phyloP scores from a whole-genome alignment of 768 basidiomycete species.

The Rhodotorula graminis region DNA sequence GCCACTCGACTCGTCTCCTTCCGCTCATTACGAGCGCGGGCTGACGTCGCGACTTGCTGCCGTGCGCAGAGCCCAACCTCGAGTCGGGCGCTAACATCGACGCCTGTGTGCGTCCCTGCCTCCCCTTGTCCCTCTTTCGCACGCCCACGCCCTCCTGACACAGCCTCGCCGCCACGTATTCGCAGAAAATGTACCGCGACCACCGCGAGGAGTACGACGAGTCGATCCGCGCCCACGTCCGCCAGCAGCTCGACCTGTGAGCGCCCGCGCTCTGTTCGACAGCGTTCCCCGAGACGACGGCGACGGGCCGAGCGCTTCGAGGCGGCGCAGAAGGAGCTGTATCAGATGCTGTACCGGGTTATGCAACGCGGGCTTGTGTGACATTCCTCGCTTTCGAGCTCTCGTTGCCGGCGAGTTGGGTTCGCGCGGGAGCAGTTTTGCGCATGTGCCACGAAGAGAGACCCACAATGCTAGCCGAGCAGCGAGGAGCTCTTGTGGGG shows the following conservation, averaged over 20 bases:
- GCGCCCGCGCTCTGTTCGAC: not conserved
- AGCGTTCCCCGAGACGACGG: no score
- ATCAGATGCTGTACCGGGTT: no score
- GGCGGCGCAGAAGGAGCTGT: no score
- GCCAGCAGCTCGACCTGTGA: conserved; percentile 66
- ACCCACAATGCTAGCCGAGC: no score
- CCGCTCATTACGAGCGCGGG: not conserved
- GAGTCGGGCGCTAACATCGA: conserved; percentile 91
- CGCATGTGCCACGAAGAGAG: no score
- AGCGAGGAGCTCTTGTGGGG: no score
- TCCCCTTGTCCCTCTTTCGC: not conserved
- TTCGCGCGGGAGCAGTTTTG: no score
- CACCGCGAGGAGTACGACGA: conserved; percentile 83
- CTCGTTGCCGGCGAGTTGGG: no score
- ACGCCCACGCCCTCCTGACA: not conserved
- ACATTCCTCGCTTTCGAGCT: no score
- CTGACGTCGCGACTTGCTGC: conserved; percentile 42
- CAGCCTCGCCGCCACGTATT: no score
- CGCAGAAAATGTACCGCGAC: conserved; percentile 78
- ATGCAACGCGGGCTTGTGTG: no score
- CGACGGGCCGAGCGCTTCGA: no score
- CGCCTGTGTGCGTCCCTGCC: conserved; percentile 32
- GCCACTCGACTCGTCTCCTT: not conserved
- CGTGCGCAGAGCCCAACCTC: conserved; percentile 74
- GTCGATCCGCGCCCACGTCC: conserved; percentile 73